phyloP scores from a whole-genome alignment of 1,139 yeast genomes.

The Saccharomyces hybrid region DNA sequence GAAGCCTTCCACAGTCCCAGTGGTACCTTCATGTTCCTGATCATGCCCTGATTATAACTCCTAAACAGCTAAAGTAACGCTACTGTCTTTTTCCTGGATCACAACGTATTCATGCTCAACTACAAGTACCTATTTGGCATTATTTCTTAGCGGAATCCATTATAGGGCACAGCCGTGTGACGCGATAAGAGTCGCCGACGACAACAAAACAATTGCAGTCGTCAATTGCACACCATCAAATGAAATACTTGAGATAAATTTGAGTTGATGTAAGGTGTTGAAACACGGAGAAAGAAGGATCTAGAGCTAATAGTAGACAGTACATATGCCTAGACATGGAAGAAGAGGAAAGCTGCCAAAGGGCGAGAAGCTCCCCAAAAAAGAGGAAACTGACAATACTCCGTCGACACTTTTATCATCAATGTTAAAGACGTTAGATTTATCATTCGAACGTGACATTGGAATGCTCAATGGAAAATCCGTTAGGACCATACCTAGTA shows the following conservation, averaged over 20 bases:
- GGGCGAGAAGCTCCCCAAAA: background rate
- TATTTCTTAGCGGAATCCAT: background rate
- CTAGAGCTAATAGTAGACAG: background rate
- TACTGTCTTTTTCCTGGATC: background rate
- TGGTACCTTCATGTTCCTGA: background rate
- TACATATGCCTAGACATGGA: conserved; percentile 18
- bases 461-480: conserved; percentile 58
- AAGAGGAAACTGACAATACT: background rate
- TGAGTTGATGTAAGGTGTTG: background rate
- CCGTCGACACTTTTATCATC: conserved; percentile 39
- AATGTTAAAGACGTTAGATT: conserved; percentile 45
- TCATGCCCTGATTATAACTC: background rate
- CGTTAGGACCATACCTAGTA: conserved; percentile 41
- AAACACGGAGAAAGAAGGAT: background rate
- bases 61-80: background rate
- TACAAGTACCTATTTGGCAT: background rate
- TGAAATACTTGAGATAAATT: background rate
- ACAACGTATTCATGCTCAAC: background rate
- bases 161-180: background rate
- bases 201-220: background rate
- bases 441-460: conserved; percentile 50
- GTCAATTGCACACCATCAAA: background rate
- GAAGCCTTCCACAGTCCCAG: background rate
- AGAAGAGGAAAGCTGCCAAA: conserved; percentile 15
- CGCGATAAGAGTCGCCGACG: background rate